Conservation (phyloP, 331 rosid species). For the Malus hybrid region DNA sequence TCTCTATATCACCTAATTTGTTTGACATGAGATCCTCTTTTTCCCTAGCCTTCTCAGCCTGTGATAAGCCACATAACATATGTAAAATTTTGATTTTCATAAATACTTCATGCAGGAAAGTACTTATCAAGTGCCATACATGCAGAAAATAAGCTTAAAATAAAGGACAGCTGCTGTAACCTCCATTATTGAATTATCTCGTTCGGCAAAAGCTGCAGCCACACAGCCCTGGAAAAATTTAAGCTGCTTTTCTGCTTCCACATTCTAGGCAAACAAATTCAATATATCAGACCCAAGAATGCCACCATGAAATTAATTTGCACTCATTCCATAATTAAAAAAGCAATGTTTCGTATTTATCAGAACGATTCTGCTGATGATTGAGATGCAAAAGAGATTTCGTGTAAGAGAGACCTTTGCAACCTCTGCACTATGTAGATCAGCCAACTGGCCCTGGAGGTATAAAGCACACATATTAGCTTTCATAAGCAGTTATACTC, state of each 20-base stretch:
- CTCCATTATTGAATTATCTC: conserved; percentile 91
- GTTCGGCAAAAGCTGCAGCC: conserved; percentile 93
- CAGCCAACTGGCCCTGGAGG: conserved; percentile 84
- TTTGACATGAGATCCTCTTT: conserved; percentile 61
- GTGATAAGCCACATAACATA: conserved; percentile 19
- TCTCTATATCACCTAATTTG: conserved; percentile 40
- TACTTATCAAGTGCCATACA: neutral
- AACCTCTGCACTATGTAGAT: conserved; percentile 70
- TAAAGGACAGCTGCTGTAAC: conserved; percentile 27
- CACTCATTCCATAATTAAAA: neutral
- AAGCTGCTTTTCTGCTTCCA: conserved; percentile 94
- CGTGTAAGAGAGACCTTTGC: conserved; percentile 45
- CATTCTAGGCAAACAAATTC: conserved; percentile 44
- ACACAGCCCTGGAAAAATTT: conserved; percentile 96
- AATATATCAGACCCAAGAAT: neutral
- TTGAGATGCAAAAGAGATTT: conserved; percentile 5
- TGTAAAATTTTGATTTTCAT: conserved; percentile 8
- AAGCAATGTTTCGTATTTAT: neutral
- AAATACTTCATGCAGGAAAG: conserved; percentile 1
- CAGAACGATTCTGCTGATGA: conserved; percentile 3
- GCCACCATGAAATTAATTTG: neutral
- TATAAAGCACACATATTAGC: conserved; percentile 29
- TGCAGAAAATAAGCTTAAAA: neutral
- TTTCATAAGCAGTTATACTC: conserved; percentile 17
- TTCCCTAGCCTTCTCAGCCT: conserved; percentile 97